Percentiles rank a stretch among this genome's conserved stretches.
Conservation (phyloP, 352 stramenopile species). For the Hyaloperonospora brassicae region DNA sequence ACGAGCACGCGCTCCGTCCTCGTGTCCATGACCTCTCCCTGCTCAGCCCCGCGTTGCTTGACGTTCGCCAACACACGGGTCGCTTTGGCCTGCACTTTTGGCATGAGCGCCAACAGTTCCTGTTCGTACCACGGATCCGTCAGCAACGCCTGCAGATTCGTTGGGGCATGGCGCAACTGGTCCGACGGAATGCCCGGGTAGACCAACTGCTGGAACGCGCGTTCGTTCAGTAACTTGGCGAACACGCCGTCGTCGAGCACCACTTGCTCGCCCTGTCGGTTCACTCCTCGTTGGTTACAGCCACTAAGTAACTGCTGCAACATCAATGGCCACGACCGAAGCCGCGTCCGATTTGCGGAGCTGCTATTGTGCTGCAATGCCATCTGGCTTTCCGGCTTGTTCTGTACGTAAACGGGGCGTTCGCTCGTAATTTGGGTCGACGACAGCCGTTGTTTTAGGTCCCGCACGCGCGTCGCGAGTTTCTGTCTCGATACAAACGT, state of each 20-base stretch:
- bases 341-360: slow-evolving; percentile 25
- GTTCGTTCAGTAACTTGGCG: slow-evolving; percentile 51
- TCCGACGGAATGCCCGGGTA: slow-evolving; percentile 71
- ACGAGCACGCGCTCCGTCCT: slow-evolving; percentile 56
- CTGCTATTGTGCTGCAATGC: slow-evolving; percentile 51
- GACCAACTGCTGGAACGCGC: slow-evolving; percentile 69
- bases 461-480: slow-evolving; percentile 29
- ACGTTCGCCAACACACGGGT: slow-evolving; percentile 72
- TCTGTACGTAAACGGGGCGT: slow-evolving; percentile 22
- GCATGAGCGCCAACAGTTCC: slow-evolving; percentile 72
- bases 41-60: slow-evolving; percentile 57
- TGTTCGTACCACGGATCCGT: slow-evolving; percentile 76
- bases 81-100: slow-evolving; percentile 70
- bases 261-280: slow-evolving; percentile 44
- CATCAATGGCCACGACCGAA: slow-evolving; percentile 62
- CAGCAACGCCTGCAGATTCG: slow-evolving; percentile 64
- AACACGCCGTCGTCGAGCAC: slow-evolving; percentile 79
- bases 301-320: slow-evolving; percentile 49
- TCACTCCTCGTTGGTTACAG: slow-evolving; percentile 47
- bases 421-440: no score
- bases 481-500: slow-evolving; percentile 38
- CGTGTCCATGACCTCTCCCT: slow-evolving; percentile 73
- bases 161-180: slow-evolving; percentile 54
- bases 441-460: slow-evolving; percentile 4
- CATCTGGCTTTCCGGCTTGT: slow-evolving; percentile 41